These are phyloP conservation scores for Kluyveromyces nonfermentans DNA, from an alignment of 805 yeast species.

Conservation along the genomic window DNA sequence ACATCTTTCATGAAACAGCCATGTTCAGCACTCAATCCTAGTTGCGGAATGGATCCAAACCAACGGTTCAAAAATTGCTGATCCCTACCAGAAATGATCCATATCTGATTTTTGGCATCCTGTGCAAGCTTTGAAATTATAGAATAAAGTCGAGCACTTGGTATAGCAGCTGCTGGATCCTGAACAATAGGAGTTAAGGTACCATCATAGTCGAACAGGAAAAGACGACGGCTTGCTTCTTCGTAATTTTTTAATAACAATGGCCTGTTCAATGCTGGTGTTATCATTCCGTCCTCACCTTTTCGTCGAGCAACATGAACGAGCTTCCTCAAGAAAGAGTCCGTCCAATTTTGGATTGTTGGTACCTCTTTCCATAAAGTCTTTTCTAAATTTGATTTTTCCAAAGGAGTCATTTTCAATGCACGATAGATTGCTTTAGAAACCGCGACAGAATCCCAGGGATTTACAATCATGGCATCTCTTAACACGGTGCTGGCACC, in stretches of 20 bases:
- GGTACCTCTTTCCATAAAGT: constrained; percentile 57
- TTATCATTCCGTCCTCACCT: constrained; percentile 43
- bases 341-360: constrained; percentile 76
- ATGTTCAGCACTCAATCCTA: constrained; percentile 93
- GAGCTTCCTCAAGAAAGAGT: constrained; percentile 45
- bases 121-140: constrained; percentile 50
- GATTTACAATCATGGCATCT: constrained; percentile 79
- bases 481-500: constrained; percentile 70
- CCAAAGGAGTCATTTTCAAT: constrained; percentile 42
- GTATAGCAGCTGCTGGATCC: constrained; percentile 98
- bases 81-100: constrained; percentile 96
- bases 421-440: constrained; percentile 73
- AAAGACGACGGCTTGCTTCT: constrained; percentile 57
- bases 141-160: constrained; percentile 59
- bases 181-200: constrained; percentile 92
- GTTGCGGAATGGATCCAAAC: constrained; percentile 56
- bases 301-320: constrained; percentile 31
- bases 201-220: constrained; percentile 94
- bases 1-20: constrained; percentile 87
- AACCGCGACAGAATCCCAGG: constrained; percentile 94
- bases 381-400: constrained; percentile 38
- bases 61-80: constrained; percentile 81
- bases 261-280: constrained; percentile 78
- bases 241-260: constrained; percentile 50
- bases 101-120: constrained; percentile 78